Conservation (phyloP, 441 rosid species). For the Raphanus hybrid region DNA sequence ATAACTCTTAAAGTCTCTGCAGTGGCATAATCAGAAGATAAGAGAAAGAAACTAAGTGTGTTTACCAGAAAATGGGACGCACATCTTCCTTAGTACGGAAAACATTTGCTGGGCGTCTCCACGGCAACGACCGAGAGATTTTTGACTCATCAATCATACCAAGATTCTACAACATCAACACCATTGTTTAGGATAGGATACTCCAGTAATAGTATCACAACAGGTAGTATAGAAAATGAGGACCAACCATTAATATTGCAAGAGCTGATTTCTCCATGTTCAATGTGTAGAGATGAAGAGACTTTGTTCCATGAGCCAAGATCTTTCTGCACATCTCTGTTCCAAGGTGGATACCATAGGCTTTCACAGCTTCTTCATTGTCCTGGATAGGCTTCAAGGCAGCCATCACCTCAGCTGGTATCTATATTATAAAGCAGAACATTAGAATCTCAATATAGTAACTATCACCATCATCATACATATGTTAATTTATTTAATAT, state of each 20-base stretch:
- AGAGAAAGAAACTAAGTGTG: not conserved
- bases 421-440: conserved; percentile 43
- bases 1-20: no score
- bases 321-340: conserved; percentile 95
- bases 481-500: not conserved
- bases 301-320: conserved; percentile 80
- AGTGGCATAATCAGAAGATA: not conserved
- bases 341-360: conserved; percentile 91
- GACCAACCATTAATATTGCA: conserved; percentile 72
- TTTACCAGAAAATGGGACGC: conserved; percentile 92
- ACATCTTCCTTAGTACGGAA: conserved; percentile 89
- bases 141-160: conserved; percentile 88
- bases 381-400: conserved; percentile 90
- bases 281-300: conserved; percentile 87
- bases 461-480: conserved; percentile 13
- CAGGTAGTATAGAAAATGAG: conserved; percentile 18
- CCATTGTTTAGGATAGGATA: conserved; percentile 19
- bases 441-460: conserved; percentile 5
- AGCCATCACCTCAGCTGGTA: conserved; percentile 75
- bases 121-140: conserved; percentile 72
- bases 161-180: conserved; percentile 63
- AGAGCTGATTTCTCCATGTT: conserved; percentile 98
- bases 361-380: conserved; percentile 90
- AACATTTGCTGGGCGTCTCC: conserved; percentile 90
- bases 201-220: not conserved